Base-by-base conservation (phyloP, 768 basidiomycete species). In the Tricholoma furcatifolium region DNA sequence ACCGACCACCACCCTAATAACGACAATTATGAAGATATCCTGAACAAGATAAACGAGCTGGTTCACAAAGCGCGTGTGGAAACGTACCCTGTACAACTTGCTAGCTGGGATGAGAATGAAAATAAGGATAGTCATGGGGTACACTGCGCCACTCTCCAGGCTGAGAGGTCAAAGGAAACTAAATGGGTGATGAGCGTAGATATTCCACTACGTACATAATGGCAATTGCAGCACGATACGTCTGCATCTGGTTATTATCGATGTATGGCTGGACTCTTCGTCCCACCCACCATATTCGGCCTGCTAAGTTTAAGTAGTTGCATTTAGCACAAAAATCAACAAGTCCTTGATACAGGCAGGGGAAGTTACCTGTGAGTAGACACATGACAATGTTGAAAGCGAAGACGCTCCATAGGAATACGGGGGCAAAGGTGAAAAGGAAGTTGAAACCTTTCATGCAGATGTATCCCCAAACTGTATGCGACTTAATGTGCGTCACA, bases 111-210 rank as follows among this genome's bases (percentile, higher is more conserved):
- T 21, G 9, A 31, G 24, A 8, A 63, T 30, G 36, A 60, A 49
- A 9, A 60, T 20, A 36, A 68, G 47, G n/a, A 70, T 50, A 31
- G 59, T 57, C 8, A 60, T 21, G 1, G 64, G 57, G 46, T 70
- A 70, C 5, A 69, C 54, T 11, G 63, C 49, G 20, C 65, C 65
- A 30, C 67, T 66, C 49, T 70, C 65, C 2, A 64, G 51, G 15
- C 66, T 66, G 21, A 27, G 4, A 27, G 27, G 4, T 50, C 21
- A 15, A 42, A 47, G 23, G 15, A 27, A 4, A 4, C 27, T 27
- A 3, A 27, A 27, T 27, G 27, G 7, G n/a, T n/a, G n/a, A n/a
- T n/a, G n/a, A n/a, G n/a, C n/a, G n/a, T n/a, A n/a, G n/a, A 27
- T 27, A 27, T 27, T 27, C 27, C 4, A 3, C 6, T 8, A 43